Evolutionary conservation across 805 yeast species (phyloP), one percentile per base, ranked within the genome.

Genomic region (Candida broadrunensis): DNA sequence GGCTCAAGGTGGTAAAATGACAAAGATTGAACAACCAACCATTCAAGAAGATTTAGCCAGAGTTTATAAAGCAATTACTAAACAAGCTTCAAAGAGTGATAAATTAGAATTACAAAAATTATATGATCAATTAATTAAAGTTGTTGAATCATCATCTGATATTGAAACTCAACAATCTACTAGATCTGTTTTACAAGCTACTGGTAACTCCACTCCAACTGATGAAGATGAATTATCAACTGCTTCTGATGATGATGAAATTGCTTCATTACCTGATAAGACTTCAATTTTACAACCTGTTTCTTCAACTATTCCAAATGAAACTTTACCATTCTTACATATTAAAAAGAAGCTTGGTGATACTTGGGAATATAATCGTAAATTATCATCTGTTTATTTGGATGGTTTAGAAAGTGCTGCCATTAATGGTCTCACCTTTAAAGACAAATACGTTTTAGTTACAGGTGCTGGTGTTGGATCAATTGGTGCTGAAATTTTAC

Each of bases 381-480:
- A 75, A 50, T 74, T 87, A 48, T 83, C 99, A 27, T 75, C 90
- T 29, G 57, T 73, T 33, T 93, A 85, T 70, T 78, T 93, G 63
- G 90, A 88, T 61, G 95, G 93, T 44, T 81, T 93, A 60, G 98
- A 93, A 71, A 77, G 78, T 47, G 96, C 95, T 63, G 97, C 99
- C 26, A 80, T 88, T 49, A 93, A 90, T 55, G 99, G 99, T 72
- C 78, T 89, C 42, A 79, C 96, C 30, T 93, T 83, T 75, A 81
- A 83, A 63, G 88, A 81, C 63, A 93, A 89, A 68, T 82, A 83
- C 52, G 97, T 90, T 38, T 78, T 93, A 57, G 75, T 93, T 51
- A 93, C 99, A 36, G 99, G 99, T 76, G 98, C 98, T 38, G 99
- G 99, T 75, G 90, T 88, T 36, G 99, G 98, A 41, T 93, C 99